phyloP scores from a whole-genome alignment of 352 stramenopile genomes.

The Phytopythium mirpurense region DNA sequence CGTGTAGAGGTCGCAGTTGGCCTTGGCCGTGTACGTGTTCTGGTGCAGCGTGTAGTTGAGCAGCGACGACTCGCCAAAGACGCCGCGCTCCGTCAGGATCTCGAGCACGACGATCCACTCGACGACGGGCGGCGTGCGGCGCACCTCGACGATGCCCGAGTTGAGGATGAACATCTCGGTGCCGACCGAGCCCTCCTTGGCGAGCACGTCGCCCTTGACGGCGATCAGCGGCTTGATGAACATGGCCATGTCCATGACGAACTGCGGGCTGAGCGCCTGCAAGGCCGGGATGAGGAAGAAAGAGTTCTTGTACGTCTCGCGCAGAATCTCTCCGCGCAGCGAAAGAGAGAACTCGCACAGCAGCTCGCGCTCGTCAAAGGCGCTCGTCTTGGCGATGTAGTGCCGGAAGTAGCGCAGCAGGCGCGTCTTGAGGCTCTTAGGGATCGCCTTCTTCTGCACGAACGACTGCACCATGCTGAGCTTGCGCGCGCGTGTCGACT shows the following conservation, averaged over 20 bases:
- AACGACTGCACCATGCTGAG: constrained; percentile 65
- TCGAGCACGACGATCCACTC: constrained; percentile 74
- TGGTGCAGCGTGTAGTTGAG: constrained; percentile 70
- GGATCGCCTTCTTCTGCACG: constrained; percentile 54
- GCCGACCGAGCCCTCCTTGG: constrained; percentile 52
- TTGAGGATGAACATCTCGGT: constrained; percentile 85
- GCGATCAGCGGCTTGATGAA: constrained; percentile 81
- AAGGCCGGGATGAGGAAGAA: constrained; percentile 76
- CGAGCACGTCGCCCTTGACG: constrained; percentile 57
- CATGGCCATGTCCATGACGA: constrained; percentile 83
- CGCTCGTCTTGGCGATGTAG: constrained; percentile 73
- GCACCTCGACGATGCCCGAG: constrained; percentile 63
- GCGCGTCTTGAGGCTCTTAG: constrained; percentile 38
- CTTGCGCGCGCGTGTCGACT: constrained; percentile 42
- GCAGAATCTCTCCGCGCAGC: constrained; percentile 64
- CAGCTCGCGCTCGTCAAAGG: constrained; percentile 71
- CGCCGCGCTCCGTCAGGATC: constrained; percentile 54
- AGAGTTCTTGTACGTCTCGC: constrained; percentile 68
- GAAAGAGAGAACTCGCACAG: constrained; percentile 75
- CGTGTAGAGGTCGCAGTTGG: constrained; percentile 71
- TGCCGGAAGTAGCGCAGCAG: constrained; percentile 73
- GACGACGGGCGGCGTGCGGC: constrained; percentile 38
- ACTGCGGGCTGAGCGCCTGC: constrained; percentile 62
- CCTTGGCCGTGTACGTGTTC: constrained; percentile 72
- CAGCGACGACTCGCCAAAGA: constrained; percentile 68